A percentile compares a stretch with the other conserved stretches of the same genome.
These are phyloP conservation scores for Aspergillus japonicus DNA, from an alignment of 2,329 filamentous ascomycete genomes.

Conservation along the genomic window DNA sequence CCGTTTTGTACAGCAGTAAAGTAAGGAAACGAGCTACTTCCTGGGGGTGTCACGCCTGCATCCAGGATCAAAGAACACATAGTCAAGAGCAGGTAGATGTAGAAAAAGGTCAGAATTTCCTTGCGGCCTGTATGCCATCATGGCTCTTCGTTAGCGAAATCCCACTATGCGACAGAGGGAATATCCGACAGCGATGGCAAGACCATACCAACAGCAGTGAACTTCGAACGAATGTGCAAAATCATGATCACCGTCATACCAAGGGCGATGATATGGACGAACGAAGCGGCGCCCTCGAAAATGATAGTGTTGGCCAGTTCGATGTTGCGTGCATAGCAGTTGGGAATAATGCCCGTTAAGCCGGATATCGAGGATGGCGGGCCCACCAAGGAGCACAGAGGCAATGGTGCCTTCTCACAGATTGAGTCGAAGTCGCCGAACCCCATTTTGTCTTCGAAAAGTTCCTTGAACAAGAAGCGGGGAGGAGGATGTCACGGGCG, in stretches of 20 bases:
- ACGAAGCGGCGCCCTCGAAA: constrained; percentile 86
- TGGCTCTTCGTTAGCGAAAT: constrained; percentile 1
- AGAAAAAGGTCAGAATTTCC: constrained; percentile 88
- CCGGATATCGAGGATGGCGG: constrained; percentile 62
- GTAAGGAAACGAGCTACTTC: constrained; percentile 78
- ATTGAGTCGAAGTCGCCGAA: constrained; percentile 89
- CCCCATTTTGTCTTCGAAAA: constrained; percentile 50
- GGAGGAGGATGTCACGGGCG: constrained; percentile 9
- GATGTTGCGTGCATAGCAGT: constrained; percentile 92
- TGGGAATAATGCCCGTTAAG: constrained; percentile 76
- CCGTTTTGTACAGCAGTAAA: constrained; percentile 87
- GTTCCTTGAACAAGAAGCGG: neutral
- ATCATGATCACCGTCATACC: constrained; percentile 97
- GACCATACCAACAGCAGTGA: constrained; percentile 85
- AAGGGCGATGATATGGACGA: constrained; percentile 87
- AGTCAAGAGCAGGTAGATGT: constrained; percentile 88
- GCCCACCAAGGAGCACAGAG: constrained; percentile 83
- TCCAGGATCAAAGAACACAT: constrained; percentile 88
- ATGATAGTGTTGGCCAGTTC: constrained; percentile 98
- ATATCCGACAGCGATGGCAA: neutral
- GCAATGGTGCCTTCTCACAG: constrained; percentile 81
- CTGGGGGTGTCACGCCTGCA: constrained; percentile 84
- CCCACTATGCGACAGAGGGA: neutral
- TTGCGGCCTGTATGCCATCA: constrained; percentile 54
- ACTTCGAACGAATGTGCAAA: constrained; percentile 92